A percentile compares a stretch with the other conserved stretches of the same genome.
Evolutionary conservation across 2,329 filamentous ascomycete genomes (phyloP).

Genomic region (Capronia epimyces): DNA sequence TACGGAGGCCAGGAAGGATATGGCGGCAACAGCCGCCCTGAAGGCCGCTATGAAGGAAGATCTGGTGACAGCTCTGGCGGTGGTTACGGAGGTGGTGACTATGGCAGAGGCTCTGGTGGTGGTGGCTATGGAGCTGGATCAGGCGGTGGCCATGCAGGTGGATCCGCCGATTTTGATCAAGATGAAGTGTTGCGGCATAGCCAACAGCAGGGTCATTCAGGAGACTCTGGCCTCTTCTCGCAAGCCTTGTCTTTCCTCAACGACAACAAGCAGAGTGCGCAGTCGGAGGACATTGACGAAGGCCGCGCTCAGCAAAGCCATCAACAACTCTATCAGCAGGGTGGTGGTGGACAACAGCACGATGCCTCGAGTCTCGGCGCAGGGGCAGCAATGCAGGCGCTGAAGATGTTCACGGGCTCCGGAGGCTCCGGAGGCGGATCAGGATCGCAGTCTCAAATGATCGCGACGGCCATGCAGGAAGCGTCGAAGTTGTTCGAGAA

Average conservation of each 20-base stretch:
- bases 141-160: conserved; percentile 1
- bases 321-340: conserved; percentile 63
- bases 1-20: background rate
- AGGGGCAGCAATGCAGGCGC: conserved; percentile 52
- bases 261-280: conserved; percentile 48
- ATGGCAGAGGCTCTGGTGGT: conserved; percentile 3
- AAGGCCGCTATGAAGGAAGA: conserved; percentile 23
- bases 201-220: conserved; percentile 47
- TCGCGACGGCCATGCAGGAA: conserved; percentile 82
- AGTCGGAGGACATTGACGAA: conserved; percentile 51
- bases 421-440: conserved; percentile 33
- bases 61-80: conserved; percentile 13
- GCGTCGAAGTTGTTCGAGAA: conserved; percentile 70
- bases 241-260: conserved; percentile 52
- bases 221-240: conserved; percentile 53
- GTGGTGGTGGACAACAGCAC: conserved; percentile 45
- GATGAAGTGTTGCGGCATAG: conserved; percentile 53
- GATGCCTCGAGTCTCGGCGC: conserved; percentile 44
- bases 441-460: conserved; percentile 68
- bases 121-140: conserved; percentile 13
- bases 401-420: conserved; percentile 57
- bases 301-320: conserved; percentile 61
- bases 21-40: conserved; percentile 6
- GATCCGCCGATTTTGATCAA: conserved; percentile 45
- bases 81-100: conserved; percentile 12